Conservation (phyloP, 2,329 filamentous ascomycete species). For the Atkinsonella hypoxylon region DNA sequence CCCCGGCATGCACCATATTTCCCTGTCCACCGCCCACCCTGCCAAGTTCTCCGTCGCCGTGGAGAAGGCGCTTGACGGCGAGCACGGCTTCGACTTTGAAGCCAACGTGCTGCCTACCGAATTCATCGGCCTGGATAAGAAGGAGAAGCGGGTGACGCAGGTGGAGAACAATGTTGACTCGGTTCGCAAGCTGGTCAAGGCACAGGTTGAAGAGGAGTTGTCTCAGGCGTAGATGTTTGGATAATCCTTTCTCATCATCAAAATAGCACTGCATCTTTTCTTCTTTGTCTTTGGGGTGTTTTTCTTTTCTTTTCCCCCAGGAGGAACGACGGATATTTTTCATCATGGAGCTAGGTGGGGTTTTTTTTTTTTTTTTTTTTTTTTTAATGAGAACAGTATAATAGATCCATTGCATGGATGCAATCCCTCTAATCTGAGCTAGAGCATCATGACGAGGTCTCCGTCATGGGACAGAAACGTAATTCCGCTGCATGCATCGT, state of each 20-base stretch:
- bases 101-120: conserved; percentile 66
- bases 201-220: conserved; percentile 58
- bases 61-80: conserved; percentile 59
- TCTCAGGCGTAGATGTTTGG: conserved; percentile 13
- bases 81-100: conserved; percentile 64
- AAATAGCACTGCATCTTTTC: neutral
- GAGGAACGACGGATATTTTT: too few relatives aligned
- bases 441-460: too few relatives aligned
- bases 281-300: too few relatives aligned
- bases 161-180: conserved; percentile 62
- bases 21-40: conserved; percentile 86
- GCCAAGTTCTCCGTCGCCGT: conserved; percentile 89
- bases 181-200: conserved; percentile 63
- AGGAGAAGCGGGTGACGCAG: conserved; percentile 60
- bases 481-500: too few relatives aligned
- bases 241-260: too few relatives aligned
- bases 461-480: too few relatives aligned
- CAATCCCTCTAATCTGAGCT: too few relatives aligned
- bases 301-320: too few relatives aligned
- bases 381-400: too few relatives aligned
- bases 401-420: too few relatives aligned
- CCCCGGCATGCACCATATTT: conserved; percentile 55
- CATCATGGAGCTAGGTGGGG: too few relatives aligned
- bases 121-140: conserved; percentile 66
- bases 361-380: too few relatives aligned